These are phyloP conservation scores for Cymbidium sinense DNA, from an alignment of 106 monocot genomes.

Conservation along the genomic window DNA sequence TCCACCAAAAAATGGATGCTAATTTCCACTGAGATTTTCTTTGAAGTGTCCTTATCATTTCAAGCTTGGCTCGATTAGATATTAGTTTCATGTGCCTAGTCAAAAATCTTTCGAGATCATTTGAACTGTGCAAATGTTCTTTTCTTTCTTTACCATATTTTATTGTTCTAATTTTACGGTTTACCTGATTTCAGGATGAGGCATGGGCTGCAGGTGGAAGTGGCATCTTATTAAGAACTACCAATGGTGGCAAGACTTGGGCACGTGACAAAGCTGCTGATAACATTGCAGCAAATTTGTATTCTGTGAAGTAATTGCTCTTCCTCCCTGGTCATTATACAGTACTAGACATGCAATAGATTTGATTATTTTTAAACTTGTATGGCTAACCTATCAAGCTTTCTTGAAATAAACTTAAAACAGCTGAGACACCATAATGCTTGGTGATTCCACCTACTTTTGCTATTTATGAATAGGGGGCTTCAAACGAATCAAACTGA, in stretches of 20 bases:
- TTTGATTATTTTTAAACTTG: too few species aligned
- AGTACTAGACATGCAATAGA: too few species aligned
- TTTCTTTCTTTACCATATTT: neutral
- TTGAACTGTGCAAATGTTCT: neutral
- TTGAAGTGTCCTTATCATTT: neutral
- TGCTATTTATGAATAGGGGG: too few species aligned
- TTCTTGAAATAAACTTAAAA: too few species aligned
- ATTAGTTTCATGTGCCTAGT: neutral
- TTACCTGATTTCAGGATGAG: slow-evolving; percentile 60
- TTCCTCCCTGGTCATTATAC: neutral
- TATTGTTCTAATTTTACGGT: neutral
- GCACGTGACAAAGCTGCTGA: slow-evolving; percentile 89
- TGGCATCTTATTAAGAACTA: slow-evolving; percentile 74
- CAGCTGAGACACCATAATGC: too few species aligned
- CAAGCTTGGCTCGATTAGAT: neutral
- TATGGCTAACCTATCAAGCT: too few species aligned
- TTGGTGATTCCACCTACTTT: too few species aligned
- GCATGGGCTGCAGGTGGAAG: slow-evolving; percentile 97
- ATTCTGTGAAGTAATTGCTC: slow-evolving; percentile 73
- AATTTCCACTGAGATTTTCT: neutral
- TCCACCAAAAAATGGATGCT: neutral
- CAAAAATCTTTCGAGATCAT: neutral
- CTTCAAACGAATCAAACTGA: too few species aligned
- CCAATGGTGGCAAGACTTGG: slow-evolving; percentile 88
- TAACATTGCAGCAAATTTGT: slow-evolving; percentile 84